These are phyloP conservation scores for Vitis amurensis DNA, from an alignment of 164 flowering plant genomes.

Conservation along the genomic window DNA sequence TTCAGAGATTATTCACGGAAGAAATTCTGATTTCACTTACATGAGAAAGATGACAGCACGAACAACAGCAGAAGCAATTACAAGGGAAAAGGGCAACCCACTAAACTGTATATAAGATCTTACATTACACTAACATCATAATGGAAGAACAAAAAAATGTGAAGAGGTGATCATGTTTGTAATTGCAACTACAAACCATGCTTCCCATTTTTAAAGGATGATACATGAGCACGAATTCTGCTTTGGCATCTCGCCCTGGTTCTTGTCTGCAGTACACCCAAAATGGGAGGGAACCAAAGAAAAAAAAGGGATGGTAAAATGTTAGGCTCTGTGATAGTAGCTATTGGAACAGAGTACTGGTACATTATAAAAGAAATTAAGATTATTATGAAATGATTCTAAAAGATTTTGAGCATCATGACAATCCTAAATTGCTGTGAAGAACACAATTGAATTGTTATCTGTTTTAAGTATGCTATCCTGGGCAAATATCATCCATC, in stretches of 20 bases:
- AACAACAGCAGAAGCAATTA: neutral
- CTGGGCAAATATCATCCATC: too few species aligned
- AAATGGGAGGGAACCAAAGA: neutral
- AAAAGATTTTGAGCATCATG: neutral
- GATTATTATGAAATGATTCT: too few species aligned
- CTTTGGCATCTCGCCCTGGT: constrained; percentile 4
- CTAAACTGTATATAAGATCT: neutral
- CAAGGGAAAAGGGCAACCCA: neutral
- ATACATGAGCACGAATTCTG: constrained; percentile 15
- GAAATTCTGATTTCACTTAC: neutral
- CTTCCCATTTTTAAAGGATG: constrained; percentile 12
- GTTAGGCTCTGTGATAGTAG: neutral
- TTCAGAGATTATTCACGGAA: neutral
- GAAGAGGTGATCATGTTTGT: neutral
- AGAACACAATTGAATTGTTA: too few species aligned
- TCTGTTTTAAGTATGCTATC: too few species aligned
- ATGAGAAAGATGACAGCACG: neutral
- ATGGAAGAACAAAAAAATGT: neutral
- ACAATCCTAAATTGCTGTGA: neutral
- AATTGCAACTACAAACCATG: neutral
- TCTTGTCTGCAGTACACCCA: constrained; percentile 11
- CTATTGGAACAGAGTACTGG: neutral
- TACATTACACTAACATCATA: neutral
- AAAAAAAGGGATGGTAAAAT: neutral
- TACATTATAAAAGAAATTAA: neutral